Base-by-base conservation (phyloP, 2,329 filamentous ascomycete species). In the Diaporthe citriasiana region DNA sequence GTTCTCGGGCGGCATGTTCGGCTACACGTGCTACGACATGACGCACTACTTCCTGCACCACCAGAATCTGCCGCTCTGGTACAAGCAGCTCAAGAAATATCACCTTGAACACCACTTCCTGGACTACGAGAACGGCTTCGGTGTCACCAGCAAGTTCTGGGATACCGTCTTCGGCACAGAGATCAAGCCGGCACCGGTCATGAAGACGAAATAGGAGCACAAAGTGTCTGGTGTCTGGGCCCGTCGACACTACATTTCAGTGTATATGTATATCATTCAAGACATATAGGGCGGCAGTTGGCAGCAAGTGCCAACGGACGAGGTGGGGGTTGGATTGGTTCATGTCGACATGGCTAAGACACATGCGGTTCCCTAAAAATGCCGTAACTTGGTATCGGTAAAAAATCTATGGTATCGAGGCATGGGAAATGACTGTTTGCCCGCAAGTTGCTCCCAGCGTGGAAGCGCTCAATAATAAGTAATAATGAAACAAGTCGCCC, bases 21-120 rank as follows among this genome's bases (percentile, higher is more conserved):
- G 97, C 73, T 99, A 99, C 82, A 89, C 98, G 76, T 95, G 93
- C 87, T 99, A 99, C 85, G 97, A 99, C 83, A 81, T 98, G 86
- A 99, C 97, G 1, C 97, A 99, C 84, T 99, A 98, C 88, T 99
- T 99, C 89, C 89, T 99, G 51, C 97, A 99, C 83, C 97, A 99
- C 86, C 91, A 93, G 85, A 97, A 95, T 79, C 91, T 99, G 3
- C 97, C 97, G 22, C 85, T 92, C 2, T 98, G 95, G 89, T 98
- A 97, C 86, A 94, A 94, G 84, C 88, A 91, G 77, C 90, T 98
- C 79, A 99, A 99, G 91, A 98, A 98, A 85, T 97, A 98, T 81
- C 97, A 99, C 82, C 92, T 99, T 40, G 92, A 95, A 82, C 97
- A 99, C 82, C 97, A 99, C 85, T 99, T 98, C 84, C 94, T 97